Evolutionary conservation across 2,329 filamentous ascomycete genomes (phyloP), one percentile per base, ranked within the genome.

Genomic region (Neoscytalidium dimidiatum): DNA sequence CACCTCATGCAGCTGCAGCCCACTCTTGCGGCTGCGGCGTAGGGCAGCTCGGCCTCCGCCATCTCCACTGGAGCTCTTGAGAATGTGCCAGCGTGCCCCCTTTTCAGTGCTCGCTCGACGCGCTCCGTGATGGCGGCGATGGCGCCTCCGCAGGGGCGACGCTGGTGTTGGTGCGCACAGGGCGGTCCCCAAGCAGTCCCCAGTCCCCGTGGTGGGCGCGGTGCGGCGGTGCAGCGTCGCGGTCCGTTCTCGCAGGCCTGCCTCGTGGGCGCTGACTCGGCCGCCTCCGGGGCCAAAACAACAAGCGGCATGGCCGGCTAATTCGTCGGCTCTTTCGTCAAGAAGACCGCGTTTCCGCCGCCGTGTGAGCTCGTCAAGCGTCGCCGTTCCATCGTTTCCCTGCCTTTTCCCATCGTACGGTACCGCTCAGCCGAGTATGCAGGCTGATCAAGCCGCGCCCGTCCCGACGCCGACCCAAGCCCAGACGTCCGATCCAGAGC

Each of bases 341-440:
- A 52, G 17, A 52, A 33, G 48, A 52, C 28, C 48, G 48, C 48
- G 48, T 19, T n/a, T 52, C 46, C 46, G 46, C 28, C n/a, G n/a
- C n/a, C n/a, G n/a, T n/a, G n/a, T n/a, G 14, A 19, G 14, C 41
- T 6, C 6, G 17, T 13, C 28, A 35, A 52, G 49, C 29, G 21
- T 26, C 17, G 26, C 11, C 53, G 23, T 28, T n/a, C 38, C 33
- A 26, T 44, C 52, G 52, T 44, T 58, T 58, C 53, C 53, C 53
- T 57, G 53, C 52, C 52, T n/a, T 23, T 23, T 41, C 33, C 52
- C 52, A 56, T 38, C 52, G 8, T 26, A 56, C 31, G 31, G 52
- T 41, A 56, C 52, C 21, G 52, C 13, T 26, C 52, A 28, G 33
- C 31, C 52, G 49, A 52, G 49, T 35, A 57, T 57, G 52, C 52